These are phyloP conservation scores for Trichoderma gracile DNA, from an alignment of 2,329 filamentous ascomycete genomes.

Conservation along the genomic window DNA sequence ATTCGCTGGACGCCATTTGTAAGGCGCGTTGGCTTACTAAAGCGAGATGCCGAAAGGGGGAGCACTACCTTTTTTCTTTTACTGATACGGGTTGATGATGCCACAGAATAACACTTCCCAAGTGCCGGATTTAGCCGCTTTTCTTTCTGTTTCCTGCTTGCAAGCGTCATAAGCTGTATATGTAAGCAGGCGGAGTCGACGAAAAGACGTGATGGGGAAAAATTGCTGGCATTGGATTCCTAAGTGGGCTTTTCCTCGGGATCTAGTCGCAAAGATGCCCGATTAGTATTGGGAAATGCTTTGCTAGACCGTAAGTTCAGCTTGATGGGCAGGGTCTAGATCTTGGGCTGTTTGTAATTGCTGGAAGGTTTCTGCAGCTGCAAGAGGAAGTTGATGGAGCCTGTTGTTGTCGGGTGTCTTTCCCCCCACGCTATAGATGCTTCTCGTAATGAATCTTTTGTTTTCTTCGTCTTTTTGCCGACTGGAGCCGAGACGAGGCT, in stretches of 20 bases:
- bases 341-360: background rate
- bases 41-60: background rate
- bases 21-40: constrained; percentile 19
- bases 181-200: background rate
- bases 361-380: background rate
- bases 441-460: background rate
- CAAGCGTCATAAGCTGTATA: background rate
- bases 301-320: background rate
- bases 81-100: too few species aligned
- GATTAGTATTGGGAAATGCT: background rate
- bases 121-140: constrained; percentile 10
- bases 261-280: background rate
- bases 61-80: too few species aligned
- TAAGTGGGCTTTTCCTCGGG: background rate
- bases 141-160: background rate
- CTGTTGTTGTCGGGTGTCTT: too few species aligned
- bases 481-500: background rate
- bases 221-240: too few species aligned
- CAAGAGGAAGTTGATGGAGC: background rate
- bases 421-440: background rate
- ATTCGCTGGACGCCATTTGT: constrained; percentile 24
- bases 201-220: background rate
- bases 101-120: background rate
- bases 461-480: background rate
- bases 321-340: too few species aligned